Conservation (phyloP, 768 basidiomycete species). For the Naematelia aurantialba region DNA sequence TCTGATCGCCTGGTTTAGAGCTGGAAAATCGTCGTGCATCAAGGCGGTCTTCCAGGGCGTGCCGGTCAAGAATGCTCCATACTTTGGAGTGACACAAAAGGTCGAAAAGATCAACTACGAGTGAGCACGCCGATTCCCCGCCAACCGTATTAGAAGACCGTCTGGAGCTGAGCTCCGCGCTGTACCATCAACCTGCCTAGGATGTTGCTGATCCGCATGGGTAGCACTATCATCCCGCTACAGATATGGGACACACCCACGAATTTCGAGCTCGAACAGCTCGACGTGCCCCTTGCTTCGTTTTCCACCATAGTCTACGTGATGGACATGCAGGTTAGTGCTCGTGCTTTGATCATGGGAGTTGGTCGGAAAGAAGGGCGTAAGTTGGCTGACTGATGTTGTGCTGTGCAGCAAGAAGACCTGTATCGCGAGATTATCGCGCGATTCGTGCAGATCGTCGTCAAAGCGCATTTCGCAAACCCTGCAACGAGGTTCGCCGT, state of each 20-base stretch:
- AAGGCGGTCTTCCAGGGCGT: slow-evolving; percentile 87
- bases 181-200: too few species aligned
- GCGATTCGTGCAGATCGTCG: slow-evolving; percentile 75
- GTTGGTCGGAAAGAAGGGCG: neutral
- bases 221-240: slow-evolving; percentile 82
- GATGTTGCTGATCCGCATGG: too few species aligned
- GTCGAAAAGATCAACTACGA: slow-evolving; percentile 71
- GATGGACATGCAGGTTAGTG: slow-evolving; percentile 82
- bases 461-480: slow-evolving; percentile 70
- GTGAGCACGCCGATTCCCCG: slow-evolving; percentile 55
- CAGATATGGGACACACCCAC: slow-evolving; percentile 96
- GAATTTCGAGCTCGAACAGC: slow-evolving; percentile 71
- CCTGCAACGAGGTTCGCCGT: slow-evolving; percentile 77
- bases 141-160: neutral
- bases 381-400: slow-evolving; percentile 3
- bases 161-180: neutral
- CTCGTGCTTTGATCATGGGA: neutral
- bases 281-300: slow-evolving; percentile 64
- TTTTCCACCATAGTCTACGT: slow-evolving; percentile 88
- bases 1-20: slow-evolving; percentile 55
- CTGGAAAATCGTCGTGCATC: slow-evolving; percentile 86
- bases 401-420: slow-evolving; percentile 50
- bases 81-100: slow-evolving; percentile 79
- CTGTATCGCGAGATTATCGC: slow-evolving; percentile 78
- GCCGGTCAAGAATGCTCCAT: slow-evolving; percentile 78